A percentile compares a stretch with the other conserved stretches of the same genome.
phyloP scores from a whole-genome alignment of 2,329 filamentous ascomycete species.

The Apiospora phragmitis region DNA sequence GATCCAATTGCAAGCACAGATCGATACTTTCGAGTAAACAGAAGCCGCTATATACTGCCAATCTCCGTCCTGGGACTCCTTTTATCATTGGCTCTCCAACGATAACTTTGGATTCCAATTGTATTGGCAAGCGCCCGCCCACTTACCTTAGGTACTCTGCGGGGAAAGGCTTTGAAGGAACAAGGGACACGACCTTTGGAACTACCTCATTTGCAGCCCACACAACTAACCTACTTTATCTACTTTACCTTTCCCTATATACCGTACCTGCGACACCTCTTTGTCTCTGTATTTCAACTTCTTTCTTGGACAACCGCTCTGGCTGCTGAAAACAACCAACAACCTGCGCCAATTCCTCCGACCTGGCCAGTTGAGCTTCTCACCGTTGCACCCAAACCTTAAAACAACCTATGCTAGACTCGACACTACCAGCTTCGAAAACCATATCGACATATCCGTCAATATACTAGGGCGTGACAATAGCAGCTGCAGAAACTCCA shows the following conservation, averaged over 20 bases:
- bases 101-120: not conserved
- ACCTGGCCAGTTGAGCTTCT: not conserved
- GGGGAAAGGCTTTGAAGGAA: constrained; percentile 6
- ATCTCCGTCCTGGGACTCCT: not conserved
- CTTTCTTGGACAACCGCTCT: not conserved
- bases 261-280: constrained; percentile 9
- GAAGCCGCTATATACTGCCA: not conserved
- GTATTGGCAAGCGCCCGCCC: not conserved
- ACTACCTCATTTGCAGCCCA: constrained; percentile 4
- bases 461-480: not conserved
- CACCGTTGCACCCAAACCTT: not conserved
- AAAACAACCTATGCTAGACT: not conserved
- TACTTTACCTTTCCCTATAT: constrained; percentile 11
- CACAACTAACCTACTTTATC: constrained; percentile 9
- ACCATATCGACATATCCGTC: not conserved
- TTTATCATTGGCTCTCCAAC: not conserved
- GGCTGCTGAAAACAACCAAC: not conserved
- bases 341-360: not conserved
- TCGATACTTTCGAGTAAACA: not conserved
- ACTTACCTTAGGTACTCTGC: constrained; percentile 6
- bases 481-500: not conserved
- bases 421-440: not conserved
- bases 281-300: not conserved
- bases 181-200: constrained; percentile 1
- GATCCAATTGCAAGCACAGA: not conserved